These are phyloP conservation scores for Lachancea waltii DNA, from an alignment of 805 yeast genomes.

Conservation along the genomic window DNA sequence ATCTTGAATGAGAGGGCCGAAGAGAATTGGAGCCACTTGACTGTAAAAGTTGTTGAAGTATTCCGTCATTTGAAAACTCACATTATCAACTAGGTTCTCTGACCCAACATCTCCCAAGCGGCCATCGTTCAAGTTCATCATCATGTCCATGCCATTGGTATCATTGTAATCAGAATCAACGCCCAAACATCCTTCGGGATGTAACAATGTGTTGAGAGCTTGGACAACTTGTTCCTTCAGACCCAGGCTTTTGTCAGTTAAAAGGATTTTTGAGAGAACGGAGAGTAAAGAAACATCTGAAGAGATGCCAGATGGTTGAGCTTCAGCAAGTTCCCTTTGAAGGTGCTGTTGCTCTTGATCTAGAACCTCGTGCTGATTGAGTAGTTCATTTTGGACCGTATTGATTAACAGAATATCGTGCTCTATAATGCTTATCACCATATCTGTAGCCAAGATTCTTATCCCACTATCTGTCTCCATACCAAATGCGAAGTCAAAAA, in stretches of 20 bases:
- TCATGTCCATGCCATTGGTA: constrained; percentile 6
- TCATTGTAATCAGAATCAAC: constrained; percentile 15
- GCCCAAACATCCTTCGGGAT: constrained; percentile 39
- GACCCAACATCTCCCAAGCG: constrained; percentile 8
- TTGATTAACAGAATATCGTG: constrained; percentile 66
- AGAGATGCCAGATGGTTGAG: background rate
- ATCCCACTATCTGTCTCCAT: constrained; percentile 38
- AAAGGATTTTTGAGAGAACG: constrained; percentile 51
- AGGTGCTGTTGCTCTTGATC: constrained; percentile 10
- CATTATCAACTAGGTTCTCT: constrained; percentile 11
- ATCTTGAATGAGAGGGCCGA: constrained; percentile 41
- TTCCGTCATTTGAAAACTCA: constrained; percentile 22
- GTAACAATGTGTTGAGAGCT: constrained; percentile 68
- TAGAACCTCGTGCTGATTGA: constrained; percentile 8
- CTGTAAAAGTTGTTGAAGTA: constrained; percentile 52
- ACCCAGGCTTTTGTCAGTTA: constrained; percentile 61
- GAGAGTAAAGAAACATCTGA: constrained; percentile 51
- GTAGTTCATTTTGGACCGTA: constrained; percentile 22
- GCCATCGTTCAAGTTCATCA: constrained; percentile 9
- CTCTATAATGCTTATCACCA: constrained; percentile 73
- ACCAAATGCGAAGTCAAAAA: constrained; percentile 65
- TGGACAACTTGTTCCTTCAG: constrained; percentile 77
- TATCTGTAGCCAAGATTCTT: constrained; percentile 70
- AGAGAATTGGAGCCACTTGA: constrained; percentile 53
- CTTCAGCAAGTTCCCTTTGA: constrained; percentile 3